Base-by-base conservation (phyloP, 2,329 filamentous ascomycete genomes). In the Ceratocystis cubensis region DNA sequence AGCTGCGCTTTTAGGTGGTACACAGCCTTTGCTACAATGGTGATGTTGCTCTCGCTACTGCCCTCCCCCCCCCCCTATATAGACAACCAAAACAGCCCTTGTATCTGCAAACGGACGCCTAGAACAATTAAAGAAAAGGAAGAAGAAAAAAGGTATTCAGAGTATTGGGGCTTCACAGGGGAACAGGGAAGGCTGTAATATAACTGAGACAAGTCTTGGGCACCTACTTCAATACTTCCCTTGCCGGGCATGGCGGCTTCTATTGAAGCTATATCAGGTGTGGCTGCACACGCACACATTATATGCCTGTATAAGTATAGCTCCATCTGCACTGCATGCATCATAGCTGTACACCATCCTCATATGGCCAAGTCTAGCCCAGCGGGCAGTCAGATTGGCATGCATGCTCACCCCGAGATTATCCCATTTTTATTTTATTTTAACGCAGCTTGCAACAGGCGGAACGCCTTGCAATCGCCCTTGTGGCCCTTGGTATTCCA, bases 401-500 rank as follows among this genome's bases (percentile, higher is more conserved):
- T 37, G 48, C 46, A 20, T 46, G n/a, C 45, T 48, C n/a, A 20
- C 22, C 20, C 8, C 48, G 20, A 25, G 20, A 28, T 53, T 25
- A 15, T 13, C 48, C 37, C 5, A 66, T 10, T 37, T 37, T 13
- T 10, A 13, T 37, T 37, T 10, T 10, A 3, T 17, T 46, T 45
- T 7, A 66, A 22, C 37, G 30, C 62, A 2, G 62, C 59, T 48
- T 66, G 45, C 20, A 69, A 41, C 41, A 30, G 30, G 57, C 67
- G 67, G 63, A 69, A 69, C 25, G 67, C 68, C 66, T 69, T 71
- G 63, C 70, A 71, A 7, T 69, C 65, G 17, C 45, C 61, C 46
- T 69, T 71, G 25, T 71, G 70, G 3, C 69, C 70, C 10, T 64
- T 63, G 22, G 65, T 61, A n/a, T 37, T 69, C 70, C 70, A 71